Conservation (phyloP, 2,329 filamentous ascomycete genomes). For the Arachnopeziza araneosa region DNA sequence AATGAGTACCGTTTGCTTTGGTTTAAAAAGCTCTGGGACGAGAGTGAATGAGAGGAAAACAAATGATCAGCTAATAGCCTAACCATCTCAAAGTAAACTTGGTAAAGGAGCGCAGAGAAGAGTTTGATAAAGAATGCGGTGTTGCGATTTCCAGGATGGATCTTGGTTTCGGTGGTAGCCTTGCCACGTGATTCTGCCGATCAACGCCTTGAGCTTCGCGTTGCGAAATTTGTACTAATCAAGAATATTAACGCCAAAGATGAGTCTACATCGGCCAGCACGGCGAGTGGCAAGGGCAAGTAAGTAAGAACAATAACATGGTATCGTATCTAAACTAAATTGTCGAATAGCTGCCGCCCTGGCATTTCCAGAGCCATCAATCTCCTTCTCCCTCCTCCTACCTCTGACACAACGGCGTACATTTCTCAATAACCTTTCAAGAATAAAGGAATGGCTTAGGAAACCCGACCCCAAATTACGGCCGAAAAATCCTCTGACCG, state of each 20-base stretch:
- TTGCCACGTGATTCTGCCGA: conserved; percentile 2
- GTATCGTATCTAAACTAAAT: conserved; percentile 18
- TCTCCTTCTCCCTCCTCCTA: conserved; percentile 29
- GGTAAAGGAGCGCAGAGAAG: background rate
- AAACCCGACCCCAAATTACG: conserved; percentile 7
- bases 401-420: conserved; percentile 26
- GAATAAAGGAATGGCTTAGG: conserved; percentile 4
- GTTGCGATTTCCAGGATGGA: background rate
- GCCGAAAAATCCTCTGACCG: conserved; percentile 51
- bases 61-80: background rate
- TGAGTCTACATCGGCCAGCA: conserved; percentile 62
- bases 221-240: background rate
- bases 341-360: conserved; percentile 19
- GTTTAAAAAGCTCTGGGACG: background rate
- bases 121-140: background rate
- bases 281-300: conserved; percentile 55
- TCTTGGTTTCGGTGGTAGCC: background rate
- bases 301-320: conserved; percentile 35
- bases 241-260: conserved; percentile 31
- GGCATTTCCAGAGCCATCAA: conserved; percentile 36
- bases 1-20: background rate
- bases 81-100: conserved; percentile 14
- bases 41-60: background rate
- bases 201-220: background rate
- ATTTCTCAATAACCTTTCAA: conserved; percentile 9